Evolutionary conservation across 768 basidiomycete genomes (phyloP), one percentile per base, ranked within the genome.

Genomic region (Rhizopogon salebrosus): DNA sequence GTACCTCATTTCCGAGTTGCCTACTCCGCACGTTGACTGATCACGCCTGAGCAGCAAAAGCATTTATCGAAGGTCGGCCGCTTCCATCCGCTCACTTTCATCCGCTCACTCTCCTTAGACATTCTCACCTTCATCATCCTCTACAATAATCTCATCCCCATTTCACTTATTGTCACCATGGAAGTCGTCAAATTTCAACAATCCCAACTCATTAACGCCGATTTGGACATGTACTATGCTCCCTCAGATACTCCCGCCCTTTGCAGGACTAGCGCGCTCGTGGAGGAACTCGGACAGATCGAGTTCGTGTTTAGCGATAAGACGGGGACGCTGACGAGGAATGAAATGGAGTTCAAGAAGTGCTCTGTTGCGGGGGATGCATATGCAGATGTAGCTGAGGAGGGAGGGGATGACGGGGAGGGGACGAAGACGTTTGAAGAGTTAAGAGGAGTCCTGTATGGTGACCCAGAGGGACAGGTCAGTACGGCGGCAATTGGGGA

Each of bases 161-260:
- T 99, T 63, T 98, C 95, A 52, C 85, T 99, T 60, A 95, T 98
- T 62, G 97, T 99, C 60, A 98, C 97, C 3, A 98, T 98, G 89
- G 97, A 99, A 74, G 89, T 98, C 31, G 97, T 99, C 73, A 98
- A 98, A 68, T 98, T 88, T 64, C 94, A 97, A 67, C 97, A 98
- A 72, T 95, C 97, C 1, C 88, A 91, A 34, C 80, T 98, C 49
- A 99, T 99, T 77, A 99, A 98, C 69, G 93, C 83, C 23, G 97
- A 95, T 70, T 82, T 95, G 48, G 97, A 99, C 72, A 98, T 99
- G 95, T 99, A 99, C 71, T 88, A 98, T 67, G 83, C 87, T 10
- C 84, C 75, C 54, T 97, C 95, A 0, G 97, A 99, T 65, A 98
- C 95, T 0, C 94, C 97, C 0, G 97, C 97, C 0, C 77, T 98